Evolutionary conservation across 2,329 filamentous ascomycete species (phyloP).

Genomic region (Aspergillus novoparasiticus): DNA sequence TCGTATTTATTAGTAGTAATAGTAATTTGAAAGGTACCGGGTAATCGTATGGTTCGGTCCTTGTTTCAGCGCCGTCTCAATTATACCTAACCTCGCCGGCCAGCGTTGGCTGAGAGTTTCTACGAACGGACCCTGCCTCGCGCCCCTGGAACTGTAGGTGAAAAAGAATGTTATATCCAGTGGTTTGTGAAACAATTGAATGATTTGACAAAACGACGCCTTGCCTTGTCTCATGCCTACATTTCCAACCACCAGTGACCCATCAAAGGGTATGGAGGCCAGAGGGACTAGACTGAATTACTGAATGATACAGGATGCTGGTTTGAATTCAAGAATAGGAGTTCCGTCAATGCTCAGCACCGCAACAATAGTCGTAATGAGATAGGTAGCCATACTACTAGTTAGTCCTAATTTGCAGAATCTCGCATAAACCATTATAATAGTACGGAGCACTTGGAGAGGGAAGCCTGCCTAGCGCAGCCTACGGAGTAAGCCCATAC

Average conservation of each 20-base stretch:
- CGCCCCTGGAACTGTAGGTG: constrained; percentile 12
- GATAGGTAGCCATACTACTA: neutral
- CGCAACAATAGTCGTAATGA: neutral
- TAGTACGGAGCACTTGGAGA: neutral
- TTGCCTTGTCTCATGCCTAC: constrained; percentile 10
- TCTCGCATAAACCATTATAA: constrained; percentile 15
- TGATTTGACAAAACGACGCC: constrained; percentile 4
- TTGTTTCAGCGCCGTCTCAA: constrained; percentile 24
- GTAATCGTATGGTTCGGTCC: constrained; percentile 16
- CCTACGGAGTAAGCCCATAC: constrained; percentile 19
- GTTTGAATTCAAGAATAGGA: constrained; percentile 4
- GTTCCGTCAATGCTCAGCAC: neutral
- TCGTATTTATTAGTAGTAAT: constrained; percentile 11
- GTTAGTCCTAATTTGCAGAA: constrained; percentile 14
- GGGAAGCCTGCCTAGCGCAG: constrained; percentile 18
- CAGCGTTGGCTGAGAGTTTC: constrained; percentile 9
- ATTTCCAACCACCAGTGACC: constrained; percentile 10
- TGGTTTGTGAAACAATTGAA: constrained; percentile 18
- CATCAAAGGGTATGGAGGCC: neutral
- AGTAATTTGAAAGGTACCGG: constrained; percentile 6
- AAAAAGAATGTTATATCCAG: constrained; percentile 11
- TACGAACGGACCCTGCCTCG: neutral
- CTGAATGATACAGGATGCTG: constrained; percentile 19
- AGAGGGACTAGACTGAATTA: constrained; percentile 11
- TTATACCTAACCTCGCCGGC: constrained; percentile 10